phyloP scores from a whole-genome alignment of 1,284 basidiomycete genomes.

The Naganishia sp. region DNA sequence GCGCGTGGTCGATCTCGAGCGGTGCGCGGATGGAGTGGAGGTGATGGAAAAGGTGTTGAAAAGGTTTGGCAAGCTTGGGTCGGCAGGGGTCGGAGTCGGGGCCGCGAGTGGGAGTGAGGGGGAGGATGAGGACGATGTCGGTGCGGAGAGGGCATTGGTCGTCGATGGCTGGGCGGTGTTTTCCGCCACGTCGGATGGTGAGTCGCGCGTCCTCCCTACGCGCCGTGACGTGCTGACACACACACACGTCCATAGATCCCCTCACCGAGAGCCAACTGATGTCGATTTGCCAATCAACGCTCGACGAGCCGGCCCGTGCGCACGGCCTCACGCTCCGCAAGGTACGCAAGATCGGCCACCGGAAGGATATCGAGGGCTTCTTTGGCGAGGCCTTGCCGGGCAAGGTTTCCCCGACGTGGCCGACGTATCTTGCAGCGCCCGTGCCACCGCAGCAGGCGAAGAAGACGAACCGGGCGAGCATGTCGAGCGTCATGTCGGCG shows the following conservation, averaged over 20 bases:
- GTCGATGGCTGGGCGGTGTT: conserved; percentile 88
- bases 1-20: conserved; percentile 73
- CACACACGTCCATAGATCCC: conserved; percentile 56
- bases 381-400: conserved; percentile 60
- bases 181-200: conserved; percentile 22
- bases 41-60: conserved; percentile 80
- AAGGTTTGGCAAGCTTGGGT: conserved; percentile 74
- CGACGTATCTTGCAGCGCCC: conserved; percentile 43
- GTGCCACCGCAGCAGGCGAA: conserved; percentile 51
- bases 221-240: not conserved
- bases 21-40: conserved; percentile 76
- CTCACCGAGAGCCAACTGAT: conserved; percentile 82
- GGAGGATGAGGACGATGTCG: conserved; percentile 60
- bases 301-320: conserved; percentile 77
- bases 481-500: conserved; percentile 89
- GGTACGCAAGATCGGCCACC: conserved; percentile 56
- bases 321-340: conserved; percentile 74
- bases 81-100: conserved; percentile 36
- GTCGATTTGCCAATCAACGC: conserved; percentile 78
- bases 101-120: conserved; percentile 52
- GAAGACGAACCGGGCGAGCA: conserved; percentile 86
- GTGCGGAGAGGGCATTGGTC: conserved; percentile 68
- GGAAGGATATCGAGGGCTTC: conserved; percentile 60
- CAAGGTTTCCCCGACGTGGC: conserved; percentile 56
- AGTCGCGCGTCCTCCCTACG: not conserved